A percentile compares a stretch with the other conserved stretches of the same genome.
phyloP scores from a whole-genome alignment of 1,139 yeast species.

The Tardiomyces depauwii region DNA sequence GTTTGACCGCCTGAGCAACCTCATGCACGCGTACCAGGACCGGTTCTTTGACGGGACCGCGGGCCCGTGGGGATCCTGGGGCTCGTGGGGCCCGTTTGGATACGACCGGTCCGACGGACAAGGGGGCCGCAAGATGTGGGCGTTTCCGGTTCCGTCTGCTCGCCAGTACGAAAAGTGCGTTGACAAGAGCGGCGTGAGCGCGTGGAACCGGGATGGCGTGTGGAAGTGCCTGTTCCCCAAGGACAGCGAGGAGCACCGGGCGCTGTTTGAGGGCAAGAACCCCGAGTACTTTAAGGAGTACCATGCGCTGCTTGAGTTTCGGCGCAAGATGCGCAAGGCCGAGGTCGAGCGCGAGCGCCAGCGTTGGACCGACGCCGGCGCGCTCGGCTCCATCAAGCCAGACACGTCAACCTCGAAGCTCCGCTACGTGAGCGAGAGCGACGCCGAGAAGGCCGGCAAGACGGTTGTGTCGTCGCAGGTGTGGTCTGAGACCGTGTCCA shows the following conservation, averaged over 20 bases:
- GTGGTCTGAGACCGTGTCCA: constrained; percentile 31
- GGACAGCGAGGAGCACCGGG: constrained; percentile 3
- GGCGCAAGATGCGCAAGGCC: constrained; percentile 39
- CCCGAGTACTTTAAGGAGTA: constrained; percentile 45
- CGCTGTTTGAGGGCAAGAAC: background rate
- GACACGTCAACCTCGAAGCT: constrained; percentile 6
- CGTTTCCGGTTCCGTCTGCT: constrained; percentile 52
- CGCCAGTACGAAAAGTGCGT: constrained; percentile 52
- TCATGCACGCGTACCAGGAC: background rate
- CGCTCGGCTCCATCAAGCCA: background rate
- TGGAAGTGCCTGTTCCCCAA: constrained; percentile 82
- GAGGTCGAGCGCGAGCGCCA: constrained; percentile 9
- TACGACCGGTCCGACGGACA: background rate
- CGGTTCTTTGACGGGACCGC: background rate
- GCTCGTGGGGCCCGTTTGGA: background rate
- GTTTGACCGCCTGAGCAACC: background rate
- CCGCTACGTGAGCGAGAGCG: constrained; percentile 14
- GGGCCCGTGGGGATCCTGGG: background rate
- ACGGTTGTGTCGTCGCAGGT: constrained; percentile 41
- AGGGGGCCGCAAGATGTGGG: constrained; percentile 11
- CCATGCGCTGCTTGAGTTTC: constrained; percentile 61
- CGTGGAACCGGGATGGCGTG: constrained; percentile 68
- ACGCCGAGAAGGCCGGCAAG: constrained; percentile 21
- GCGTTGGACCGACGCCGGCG: background rate
- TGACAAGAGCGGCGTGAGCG: constrained; percentile 51